Conservation (phyloP, 164 flowering plant genomes). For the Stephania cephalantha region DNA sequence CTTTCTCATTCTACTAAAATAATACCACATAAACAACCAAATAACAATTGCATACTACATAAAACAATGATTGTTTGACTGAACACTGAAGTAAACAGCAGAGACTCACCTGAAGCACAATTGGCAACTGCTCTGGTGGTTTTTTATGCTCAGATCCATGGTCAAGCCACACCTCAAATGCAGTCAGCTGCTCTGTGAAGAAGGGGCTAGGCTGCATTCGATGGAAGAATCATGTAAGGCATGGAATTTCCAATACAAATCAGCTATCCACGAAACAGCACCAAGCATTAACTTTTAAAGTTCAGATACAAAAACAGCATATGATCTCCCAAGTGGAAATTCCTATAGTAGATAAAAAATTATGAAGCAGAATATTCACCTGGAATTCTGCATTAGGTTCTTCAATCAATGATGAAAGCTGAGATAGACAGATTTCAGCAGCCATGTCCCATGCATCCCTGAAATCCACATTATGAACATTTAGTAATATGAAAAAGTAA, state of each 20-base stretch:
- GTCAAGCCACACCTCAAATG: conserved; percentile 98
- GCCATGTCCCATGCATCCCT: conserved; percentile 99
- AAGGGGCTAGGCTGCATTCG: conserved; percentile 85
- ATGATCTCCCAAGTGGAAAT: not conserved
- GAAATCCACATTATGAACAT: conserved; percentile 7
- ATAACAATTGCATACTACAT: not conserved
- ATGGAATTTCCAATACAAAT: not conserved
- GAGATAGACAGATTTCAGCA: conserved; percentile 94
- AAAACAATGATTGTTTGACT: not conserved
- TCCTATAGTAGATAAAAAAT: not conserved
- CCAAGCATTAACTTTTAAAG: not conserved
- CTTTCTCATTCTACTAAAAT: not conserved
- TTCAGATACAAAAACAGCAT: not conserved
- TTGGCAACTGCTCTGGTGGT: conserved; percentile 97
- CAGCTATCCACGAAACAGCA: not conserved
- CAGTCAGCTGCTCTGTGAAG: conserved; percentile 89
- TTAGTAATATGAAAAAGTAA: conserved; percentile 9
- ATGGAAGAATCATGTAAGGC: conserved; percentile 5
- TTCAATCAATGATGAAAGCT: conserved; percentile 63
- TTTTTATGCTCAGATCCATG: conserved; percentile 91
- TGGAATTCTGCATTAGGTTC: conserved; percentile 89
- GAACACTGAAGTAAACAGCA: not conserved
- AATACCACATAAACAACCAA: too few relatives aligned
- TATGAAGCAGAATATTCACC: conserved; percentile 31
- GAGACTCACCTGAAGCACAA: conserved; percentile 79